Base-by-base conservation (phyloP, 495 filamentous ascomycete genomes). In the Aspergillus nidulans region DNA sequence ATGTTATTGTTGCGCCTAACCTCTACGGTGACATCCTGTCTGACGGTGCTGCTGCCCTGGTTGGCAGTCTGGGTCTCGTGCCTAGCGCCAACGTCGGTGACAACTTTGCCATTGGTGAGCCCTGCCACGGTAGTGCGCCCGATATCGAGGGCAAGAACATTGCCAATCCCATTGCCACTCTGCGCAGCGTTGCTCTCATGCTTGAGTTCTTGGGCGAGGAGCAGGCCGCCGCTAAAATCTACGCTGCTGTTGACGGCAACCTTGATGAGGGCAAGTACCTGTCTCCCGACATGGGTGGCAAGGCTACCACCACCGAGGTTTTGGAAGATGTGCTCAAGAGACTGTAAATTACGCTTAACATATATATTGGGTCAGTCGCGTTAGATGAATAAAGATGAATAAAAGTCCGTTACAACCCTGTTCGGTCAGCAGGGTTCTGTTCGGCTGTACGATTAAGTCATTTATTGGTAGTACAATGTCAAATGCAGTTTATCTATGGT, bases 1-100 rank as follows among this genome's bases (percentile, higher is more conserved):
- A 98, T 68, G 95, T 98, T 52, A 94, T 98, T 62, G 94, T 98
- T 34, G 94, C 95, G 26, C 94, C 94, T 6, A 98, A 98, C 75
- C 82, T 98, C 24, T 98, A 98, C 76, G 94, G 94, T 59, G 94
- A 98, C 69, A 92, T 98, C 59, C 80, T 98, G 36, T 95, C 89
- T 2, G 94, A 98, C 71, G 95, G 91, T 53, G 94, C 94, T 21
- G 94, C 95, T 26, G 94, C 94, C 4, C 83, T 98, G 12, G 94
- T 98, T 32, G 94, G 92, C n/a, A 89, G 84, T 34, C 74, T 98
- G 40, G 94, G 94, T 55, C 82, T 98, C 7, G 95, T 98, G 1
- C 94, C 94, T n/a, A 87, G 82, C 57, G 94, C 94, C 52, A 99
- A 99, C 71, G 95, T 99, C 25, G 92, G 94, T 61, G 88, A 96